Base-by-base conservation (phyloP, 768 basidiomycete genomes). In the Rubroboletus satanas region DNA sequence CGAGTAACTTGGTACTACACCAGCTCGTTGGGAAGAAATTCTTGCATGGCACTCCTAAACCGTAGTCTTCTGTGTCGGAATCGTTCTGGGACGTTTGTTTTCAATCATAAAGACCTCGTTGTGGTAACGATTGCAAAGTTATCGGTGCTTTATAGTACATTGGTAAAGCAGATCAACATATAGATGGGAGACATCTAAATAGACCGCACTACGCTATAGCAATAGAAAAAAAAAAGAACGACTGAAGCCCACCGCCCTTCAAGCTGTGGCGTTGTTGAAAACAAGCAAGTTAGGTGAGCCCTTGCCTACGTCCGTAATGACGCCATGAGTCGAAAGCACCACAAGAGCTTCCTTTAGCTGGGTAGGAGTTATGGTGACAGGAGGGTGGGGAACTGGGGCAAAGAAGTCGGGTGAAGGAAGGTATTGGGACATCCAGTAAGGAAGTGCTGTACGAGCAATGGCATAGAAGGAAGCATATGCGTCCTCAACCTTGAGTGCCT, bases 291-390 rank as follows among this genome's bases (percentile, higher is more conserved):
- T 93, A 39, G 79, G 73, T 4, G 89, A 87, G 45, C 79, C 70
- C 1, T 59, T 51, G 3, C 83, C 83, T 9, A 74, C 57, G 10
- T 80, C 76, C 0, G 52, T 28, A 11, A 97, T 74, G 17, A 79
- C 41, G 48, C 72, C 80, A 45, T 66, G 63, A 52, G 77, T 86
- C 12, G 87, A 71, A 5, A 98, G 76, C 2, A 69, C 72, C 31
- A 90, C 38, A 31, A 98, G 60, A 7, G 88, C 88, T 55, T 79
- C 73, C 85, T 92, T 97, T 57, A 98, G 75, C 70, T 88, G 83
- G 32, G 71, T 65, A 7, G 95, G 89, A 5, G 82, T 81, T 21
- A 96, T 63, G 39, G 69, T 69, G 63, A 68, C 60, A 12, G 70
- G 70, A n/a, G 65, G 66, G 7, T 76, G 62, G 18, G 83, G 77